A percentile compares a stretch with the other conserved stretches of the same genome.
Evolutionary conservation across 352 stramenopile species (phyloP).

Genomic region (Pythium phragmiticola): DNA sequence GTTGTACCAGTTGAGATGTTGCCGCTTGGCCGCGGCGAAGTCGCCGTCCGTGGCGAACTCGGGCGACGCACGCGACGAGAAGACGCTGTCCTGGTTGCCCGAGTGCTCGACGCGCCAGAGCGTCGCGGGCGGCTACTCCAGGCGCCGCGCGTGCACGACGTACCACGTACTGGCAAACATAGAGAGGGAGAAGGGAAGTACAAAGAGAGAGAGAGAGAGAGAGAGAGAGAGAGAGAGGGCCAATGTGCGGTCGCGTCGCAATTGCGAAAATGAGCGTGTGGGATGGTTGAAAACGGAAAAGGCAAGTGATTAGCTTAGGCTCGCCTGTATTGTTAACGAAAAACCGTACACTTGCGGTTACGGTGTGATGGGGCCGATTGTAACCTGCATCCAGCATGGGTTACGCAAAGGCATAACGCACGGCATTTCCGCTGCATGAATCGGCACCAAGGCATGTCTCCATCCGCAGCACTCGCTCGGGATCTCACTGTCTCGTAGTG

Average conservation of each 20-base stretch:
- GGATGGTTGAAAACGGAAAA: too few relatives aligned
- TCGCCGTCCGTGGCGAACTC: neutral
- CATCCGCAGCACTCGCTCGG: too few relatives aligned
- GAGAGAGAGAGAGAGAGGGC: neutral
- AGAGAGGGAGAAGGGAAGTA: neutral
- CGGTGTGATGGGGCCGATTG: too few relatives aligned
- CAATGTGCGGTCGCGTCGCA: neutral
- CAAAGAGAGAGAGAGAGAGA: neutral
- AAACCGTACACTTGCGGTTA: too few relatives aligned
- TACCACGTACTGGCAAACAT: neutral
- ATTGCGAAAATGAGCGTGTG: too few relatives aligned
- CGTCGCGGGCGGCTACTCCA: neutral
- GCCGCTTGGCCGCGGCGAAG: neutral
- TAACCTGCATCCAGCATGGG: too few relatives aligned
- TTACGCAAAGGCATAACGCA: too few relatives aligned
- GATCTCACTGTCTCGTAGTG: too few relatives aligned
- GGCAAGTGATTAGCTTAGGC: too few relatives aligned
- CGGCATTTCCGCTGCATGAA: too few relatives aligned
- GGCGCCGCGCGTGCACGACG: neutral
- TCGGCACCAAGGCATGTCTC: too few relatives aligned
- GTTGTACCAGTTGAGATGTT: neutral
- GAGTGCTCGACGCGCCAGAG: neutral
- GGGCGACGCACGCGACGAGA: neutral
- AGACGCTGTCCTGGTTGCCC: neutral
- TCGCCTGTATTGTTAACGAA: too few relatives aligned